phyloP scores from a whole-genome alignment of 805 yeast species.

The Grigorovia jiainica region DNA sequence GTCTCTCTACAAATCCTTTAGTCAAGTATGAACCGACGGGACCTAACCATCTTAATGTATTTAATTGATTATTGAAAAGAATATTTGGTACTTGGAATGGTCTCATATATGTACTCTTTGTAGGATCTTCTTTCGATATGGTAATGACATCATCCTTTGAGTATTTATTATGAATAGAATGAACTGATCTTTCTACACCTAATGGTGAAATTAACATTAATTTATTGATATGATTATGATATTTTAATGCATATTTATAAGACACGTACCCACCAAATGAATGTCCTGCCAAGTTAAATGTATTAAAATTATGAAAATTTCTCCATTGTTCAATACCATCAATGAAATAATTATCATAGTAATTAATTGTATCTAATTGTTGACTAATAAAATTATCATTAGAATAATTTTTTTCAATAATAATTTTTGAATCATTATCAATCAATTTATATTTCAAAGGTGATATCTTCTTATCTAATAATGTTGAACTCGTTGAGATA shows the following conservation, averaged over 20 bases:
- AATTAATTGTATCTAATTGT: conserved; percentile 12
- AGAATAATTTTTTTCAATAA: background rate
- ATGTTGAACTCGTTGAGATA: conserved; percentile 43
- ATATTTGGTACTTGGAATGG: conserved; percentile 23
- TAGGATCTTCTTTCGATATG: conserved; percentile 32
- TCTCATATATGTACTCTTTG: conserved; percentile 31
- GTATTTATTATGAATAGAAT: conserved; percentile 37
- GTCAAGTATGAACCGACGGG: conserved; percentile 33
- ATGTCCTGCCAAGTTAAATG: conserved; percentile 62
- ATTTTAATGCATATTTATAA: conserved; percentile 48
- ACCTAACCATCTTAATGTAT: conserved; percentile 38
- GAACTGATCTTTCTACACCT: conserved; percentile 64
- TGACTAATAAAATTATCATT: background rate
- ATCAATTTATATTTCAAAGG: background rate
- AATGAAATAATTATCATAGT: conserved; percentile 47
- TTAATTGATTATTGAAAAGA: conserved; percentile 33
- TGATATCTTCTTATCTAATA: conserved; percentile 1
- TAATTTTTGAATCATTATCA: background rate
- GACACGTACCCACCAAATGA: conserved; percentile 74
- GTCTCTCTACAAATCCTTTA: conserved; percentile 24
- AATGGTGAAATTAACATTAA: conserved; percentile 64
- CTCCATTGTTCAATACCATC: conserved; percentile 63
- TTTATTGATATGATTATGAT: conserved; percentile 45
- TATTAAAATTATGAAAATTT: conserved; percentile 34
- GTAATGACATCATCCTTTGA: conserved; percentile 11